These are phyloP conservation scores for Fusarium succisae DNA, from an alignment of 2,329 filamentous ascomycete genomes.

Conservation along the genomic window DNA sequence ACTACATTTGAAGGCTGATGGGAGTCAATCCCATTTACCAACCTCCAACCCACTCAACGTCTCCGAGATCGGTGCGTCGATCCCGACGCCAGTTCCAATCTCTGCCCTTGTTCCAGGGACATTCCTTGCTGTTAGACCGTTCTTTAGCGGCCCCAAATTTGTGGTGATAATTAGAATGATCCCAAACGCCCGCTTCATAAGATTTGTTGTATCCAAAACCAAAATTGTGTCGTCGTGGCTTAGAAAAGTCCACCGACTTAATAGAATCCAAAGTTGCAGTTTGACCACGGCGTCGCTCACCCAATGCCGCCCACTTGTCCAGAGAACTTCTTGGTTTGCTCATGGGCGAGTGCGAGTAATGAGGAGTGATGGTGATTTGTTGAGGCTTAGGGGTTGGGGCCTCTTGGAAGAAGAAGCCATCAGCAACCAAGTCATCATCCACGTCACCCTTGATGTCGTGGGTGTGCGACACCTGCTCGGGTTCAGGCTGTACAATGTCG, in stretches of 20 bases:
- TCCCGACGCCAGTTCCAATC: constrained; percentile 72
- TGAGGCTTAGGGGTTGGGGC: constrained; percentile 53
- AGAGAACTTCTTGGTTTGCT: constrained; percentile 66
- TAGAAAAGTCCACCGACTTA: constrained; percentile 58
- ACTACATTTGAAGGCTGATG: constrained; percentile 67
- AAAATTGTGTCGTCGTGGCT: constrained; percentile 58
- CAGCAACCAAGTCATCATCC: constrained; percentile 72
- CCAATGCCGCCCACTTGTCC: constrained; percentile 91
- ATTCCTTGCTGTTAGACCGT: constrained; percentile 55
- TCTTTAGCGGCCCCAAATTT: constrained; percentile 51
- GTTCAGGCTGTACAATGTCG: constrained; percentile 24
- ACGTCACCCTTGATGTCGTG: constrained; percentile 59
- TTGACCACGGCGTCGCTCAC: constrained; percentile 80
- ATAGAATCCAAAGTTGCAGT: constrained; percentile 56
- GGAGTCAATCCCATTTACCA: constrained; percentile 71
- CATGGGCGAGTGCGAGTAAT: constrained; percentile 73
- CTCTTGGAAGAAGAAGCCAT: constrained; percentile 80
- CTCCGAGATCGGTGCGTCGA: constrained; percentile 73
- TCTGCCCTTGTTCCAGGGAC: constrained; percentile 66
- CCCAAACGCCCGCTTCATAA: constrained; percentile 59
- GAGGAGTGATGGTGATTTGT: constrained; percentile 53
- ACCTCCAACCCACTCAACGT: constrained; percentile 95
- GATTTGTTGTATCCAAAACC: constrained; percentile 60
- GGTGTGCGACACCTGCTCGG: constrained; percentile 29
- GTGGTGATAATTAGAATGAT: constrained; percentile 53